Base-by-base conservation (phyloP, 129 eudicot species). In the Pittosporum tobira region DNA sequence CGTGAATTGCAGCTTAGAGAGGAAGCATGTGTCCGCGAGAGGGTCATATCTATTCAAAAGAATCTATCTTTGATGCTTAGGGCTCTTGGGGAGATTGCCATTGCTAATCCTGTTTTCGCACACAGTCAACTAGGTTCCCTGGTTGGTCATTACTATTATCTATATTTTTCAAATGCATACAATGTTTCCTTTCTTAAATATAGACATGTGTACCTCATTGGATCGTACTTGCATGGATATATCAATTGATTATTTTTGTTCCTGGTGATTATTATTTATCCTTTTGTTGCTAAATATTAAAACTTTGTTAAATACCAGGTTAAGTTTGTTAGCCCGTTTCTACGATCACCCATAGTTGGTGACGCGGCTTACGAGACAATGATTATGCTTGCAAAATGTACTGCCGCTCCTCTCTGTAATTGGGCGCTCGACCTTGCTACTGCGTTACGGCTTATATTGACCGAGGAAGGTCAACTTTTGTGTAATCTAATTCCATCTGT, bases 371-470 rank as follows among this genome's bases (percentile, higher is more conserved):
- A 67, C 66, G 96, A 84, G 68, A 84, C 99, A 31, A 50, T 93
- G 83, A 87, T 87, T 72, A 84, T 81, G 72, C 88, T 93, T 64
- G 78, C 99, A 22, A 84, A 75, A 56, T 93, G 99, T 75, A 74
- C 84, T 27, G 87, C 82, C 46, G 67, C 82, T 69, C 99, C 99
- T 31, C 76, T 93, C 42, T 77, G 84, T 46, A 87, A 84, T 70
- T 93, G 94, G 96, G 90, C 94, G 25, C 77, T 87, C 60, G 99
- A 93, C 64, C 65, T 87, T 81, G 99, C 96, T 20, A 93, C 99
- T 72, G 94, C 94, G 18, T 71, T 93, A 57, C 79, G 93, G 48
- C 67, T 93, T 48, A 74, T 87, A 70, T 79, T 67, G 6, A 73
- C 83, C 20, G 95, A 84, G 49, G 99, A 93, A 48, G 38, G 69